These are phyloP conservation scores for Capsella bursapastoris DNA, from an alignment of 345 rosid genomes.

Conservation along the genomic window DNA sequence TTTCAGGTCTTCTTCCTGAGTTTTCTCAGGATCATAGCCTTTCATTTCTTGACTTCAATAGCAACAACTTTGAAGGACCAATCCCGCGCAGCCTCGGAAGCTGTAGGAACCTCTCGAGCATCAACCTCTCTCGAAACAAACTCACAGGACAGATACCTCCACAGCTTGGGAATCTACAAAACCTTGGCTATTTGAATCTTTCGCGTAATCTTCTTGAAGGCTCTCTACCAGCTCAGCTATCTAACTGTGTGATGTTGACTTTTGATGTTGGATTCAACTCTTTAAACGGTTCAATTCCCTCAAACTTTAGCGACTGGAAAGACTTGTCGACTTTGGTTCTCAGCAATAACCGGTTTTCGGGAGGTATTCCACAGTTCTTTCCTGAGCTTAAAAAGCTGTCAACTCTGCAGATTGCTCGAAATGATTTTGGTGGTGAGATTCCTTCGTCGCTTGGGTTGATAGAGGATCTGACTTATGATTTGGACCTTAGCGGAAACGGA, in stretches of 20 bases:
- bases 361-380: slow-evolving; percentile 66
- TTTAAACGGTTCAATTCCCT: slow-evolving; percentile 63
- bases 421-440: slow-evolving; percentile 68
- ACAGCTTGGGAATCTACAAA: slow-evolving; percentile 58
- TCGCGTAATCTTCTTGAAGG: slow-evolving; percentile 68
- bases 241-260: slow-evolving; percentile 50
- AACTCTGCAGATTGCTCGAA: slow-evolving; percentile 66
- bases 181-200: slow-evolving; percentile 53
- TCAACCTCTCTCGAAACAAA: slow-evolving; percentile 67
- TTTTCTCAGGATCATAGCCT: slow-evolving; percentile 57
- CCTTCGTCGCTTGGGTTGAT: slow-evolving; percentile 62
- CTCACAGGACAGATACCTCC: slow-evolving; percentile 62
- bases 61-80: slow-evolving; percentile 61
- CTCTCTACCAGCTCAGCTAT: slow-evolving; percentile 64
- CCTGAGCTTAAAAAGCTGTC: slow-evolving; percentile 55
- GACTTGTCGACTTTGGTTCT: slow-evolving; percentile 58
- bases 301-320: slow-evolving; percentile 56
- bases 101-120: slow-evolving; percentile 52
- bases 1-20: slow-evolving; percentile 65
- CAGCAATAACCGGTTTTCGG: slow-evolving; percentile 61
- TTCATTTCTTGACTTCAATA: slow-evolving; percentile 55
- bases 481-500: slow-evolving; percentile 69
- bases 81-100: slow-evolving; percentile 63
- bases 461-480: slow-evolving; percentile 50
- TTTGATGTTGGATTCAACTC: slow-evolving; percentile 73